phyloP scores from a whole-genome alignment of 352 stramenopile genomes.

The Phytophthora tubulina region DNA sequence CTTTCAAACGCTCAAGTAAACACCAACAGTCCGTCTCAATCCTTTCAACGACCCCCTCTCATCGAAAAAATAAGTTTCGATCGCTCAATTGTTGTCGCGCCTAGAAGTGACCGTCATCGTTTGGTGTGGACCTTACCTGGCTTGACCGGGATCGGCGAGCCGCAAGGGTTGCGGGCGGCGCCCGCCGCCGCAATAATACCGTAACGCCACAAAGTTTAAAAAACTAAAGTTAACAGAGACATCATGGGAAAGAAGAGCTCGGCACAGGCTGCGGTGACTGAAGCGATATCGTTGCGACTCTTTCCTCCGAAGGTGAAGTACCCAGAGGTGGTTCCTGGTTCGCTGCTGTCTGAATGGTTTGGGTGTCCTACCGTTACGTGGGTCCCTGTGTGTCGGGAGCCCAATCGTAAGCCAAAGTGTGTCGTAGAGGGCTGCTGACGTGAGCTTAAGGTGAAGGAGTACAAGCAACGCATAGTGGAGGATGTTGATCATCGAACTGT shows the following conservation, averaged over 20 bases:
- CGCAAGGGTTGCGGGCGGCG: neutral
- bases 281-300: neutral
- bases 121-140: too few species aligned
- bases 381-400: neutral
- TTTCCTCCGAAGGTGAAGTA: neutral
- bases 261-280: constrained; percentile 1
- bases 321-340: neutral
- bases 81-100: too few species aligned
- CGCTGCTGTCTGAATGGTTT: constrained; percentile 10
- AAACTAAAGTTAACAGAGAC: neutral
- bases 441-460: neutral
- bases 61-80: too few species aligned
- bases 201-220: neutral
- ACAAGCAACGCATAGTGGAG: neutral
- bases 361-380: constrained; percentile 4
- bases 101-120: too few species aligned
- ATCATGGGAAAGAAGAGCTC: constrained; percentile 9
- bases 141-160: neutral
- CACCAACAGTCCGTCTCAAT: constrained; percentile 1
- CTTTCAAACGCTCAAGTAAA: constrained; percentile 20
- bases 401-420: constrained; percentile 5
- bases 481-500: constrained; percentile 12
- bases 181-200: neutral
- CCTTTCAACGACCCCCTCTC: neutral
- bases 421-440: neutral